phyloP scores from a whole-genome alignment of 768 basidiomycete species.

The Podaxis sp. region DNA sequence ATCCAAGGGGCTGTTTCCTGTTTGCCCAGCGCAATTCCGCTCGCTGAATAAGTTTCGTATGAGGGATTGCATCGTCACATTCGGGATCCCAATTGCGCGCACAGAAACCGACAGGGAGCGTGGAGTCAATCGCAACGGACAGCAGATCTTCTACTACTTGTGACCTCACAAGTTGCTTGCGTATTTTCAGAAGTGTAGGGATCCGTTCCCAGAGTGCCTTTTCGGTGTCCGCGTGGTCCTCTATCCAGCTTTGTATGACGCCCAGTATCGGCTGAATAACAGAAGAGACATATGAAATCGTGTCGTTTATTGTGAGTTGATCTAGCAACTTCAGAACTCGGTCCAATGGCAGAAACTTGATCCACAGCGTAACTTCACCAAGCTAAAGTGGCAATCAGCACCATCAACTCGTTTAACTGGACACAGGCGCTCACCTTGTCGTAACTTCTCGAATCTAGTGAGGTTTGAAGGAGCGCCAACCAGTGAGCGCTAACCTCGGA shows the following conservation, averaged over 20 bases:
- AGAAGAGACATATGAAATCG: conserved; percentile 8
- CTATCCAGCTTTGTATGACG: conserved; percentile 25
- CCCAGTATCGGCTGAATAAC: conserved; percentile 38
- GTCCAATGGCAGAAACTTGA: conserved; percentile 46
- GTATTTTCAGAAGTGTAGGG: conserved; percentile 39
- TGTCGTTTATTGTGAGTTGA: conserved; percentile 23
- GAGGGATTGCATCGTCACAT: background rate
- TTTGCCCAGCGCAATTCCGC: conserved; percentile 35
- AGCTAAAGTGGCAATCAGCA: conserved; percentile 22
- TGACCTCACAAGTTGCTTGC: conserved; percentile 32
- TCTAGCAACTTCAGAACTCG: conserved; percentile 48
- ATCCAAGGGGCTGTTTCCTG: conserved; percentile 20
- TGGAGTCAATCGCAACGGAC: conserved; percentile 38
- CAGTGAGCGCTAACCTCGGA: conserved; percentile 45
- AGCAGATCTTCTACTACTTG: conserved; percentile 47
- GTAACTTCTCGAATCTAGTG: conserved; percentile 13
- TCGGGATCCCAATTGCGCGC: conserved; percentile 9
- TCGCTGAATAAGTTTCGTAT: conserved; percentile 18
- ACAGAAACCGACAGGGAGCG: conserved; percentile 35
- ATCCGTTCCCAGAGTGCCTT: conserved; percentile 30
- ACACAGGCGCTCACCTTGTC: background rate
- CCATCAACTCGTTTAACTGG: background rate
- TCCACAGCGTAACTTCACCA: conserved; percentile 44
- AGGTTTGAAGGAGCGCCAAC: conserved; percentile 28
- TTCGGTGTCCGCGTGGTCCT: conserved; percentile 24